Evolutionary conservation across 768 basidiomycete genomes (phyloP), one percentile per base, ranked within the genome.

Genomic region (Lentinula sp.): DNA sequence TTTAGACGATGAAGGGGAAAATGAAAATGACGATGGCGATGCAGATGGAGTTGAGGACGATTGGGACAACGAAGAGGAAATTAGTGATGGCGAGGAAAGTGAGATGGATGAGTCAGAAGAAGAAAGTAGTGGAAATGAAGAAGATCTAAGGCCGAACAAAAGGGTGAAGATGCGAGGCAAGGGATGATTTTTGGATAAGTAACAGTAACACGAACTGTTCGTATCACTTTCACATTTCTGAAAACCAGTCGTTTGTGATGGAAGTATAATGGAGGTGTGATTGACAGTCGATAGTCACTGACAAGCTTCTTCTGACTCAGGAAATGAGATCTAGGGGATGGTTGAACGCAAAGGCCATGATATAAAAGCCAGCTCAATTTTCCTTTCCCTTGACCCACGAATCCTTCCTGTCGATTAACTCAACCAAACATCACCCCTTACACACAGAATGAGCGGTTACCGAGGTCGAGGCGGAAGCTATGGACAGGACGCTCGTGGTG

Each of bases 101-200:
- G 70, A 65, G 23, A 79, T 83, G 79, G 82, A 87, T 61, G 85
- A 83, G 15, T 84, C 87, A 32, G 86, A 86, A 65, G 86, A 79
- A 58, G 78, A 76, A 63, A 80, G 76, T 52, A 77, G 77, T 57
- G 78, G 80, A 42, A 84, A 84, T 37, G 69, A 78, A 23, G 80
- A 82, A 59, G 68, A 68, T 54, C 76, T 70, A 58, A 75, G 73
- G 28, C 82, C 86, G 35, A 70, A 73, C 5, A 89, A 89, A 74
- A 88, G 80, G 71, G 72, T 73, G 49, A 85, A 80, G 70, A 68
- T 75, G 65, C 75, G 76, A 66, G 73, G 77, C 49, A 83, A 82
- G 66, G 75, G 80, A 66, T 85, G 28, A 28, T 28, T 28, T 28
- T 28, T 28, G 28, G 28, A 28, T 28, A 28, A 28, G 28, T 28